Evolutionary conservation across 306 rosid species (phyloP).

Genomic region (Castanea mollissima): DNA sequence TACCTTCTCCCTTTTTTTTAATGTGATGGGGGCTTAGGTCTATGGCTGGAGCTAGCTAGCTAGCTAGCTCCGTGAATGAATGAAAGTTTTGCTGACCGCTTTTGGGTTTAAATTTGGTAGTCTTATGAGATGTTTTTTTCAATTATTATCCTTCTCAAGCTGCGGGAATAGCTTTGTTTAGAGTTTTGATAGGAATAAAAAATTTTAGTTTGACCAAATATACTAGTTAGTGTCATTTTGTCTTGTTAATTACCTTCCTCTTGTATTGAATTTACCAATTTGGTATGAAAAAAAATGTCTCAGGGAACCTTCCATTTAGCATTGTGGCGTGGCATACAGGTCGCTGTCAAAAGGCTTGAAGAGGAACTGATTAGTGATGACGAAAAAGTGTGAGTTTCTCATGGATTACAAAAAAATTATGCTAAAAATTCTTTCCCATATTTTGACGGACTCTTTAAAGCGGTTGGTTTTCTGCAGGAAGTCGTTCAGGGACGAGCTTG

Average conservation of each 20-base stretch:
- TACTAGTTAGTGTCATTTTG: neutral
- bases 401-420: neutral
- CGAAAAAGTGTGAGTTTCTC: conserved; percentile 79
- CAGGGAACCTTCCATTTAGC: conserved; percentile 90
- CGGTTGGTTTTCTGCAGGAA: conserved; percentile 54
- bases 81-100: neutral
- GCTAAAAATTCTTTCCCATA: neutral
- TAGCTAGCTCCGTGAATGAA: neutral
- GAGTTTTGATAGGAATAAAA: neutral
- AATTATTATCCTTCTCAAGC: neutral
- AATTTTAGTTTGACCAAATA: neutral
- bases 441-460: conserved; percentile 22
- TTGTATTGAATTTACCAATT: neutral
- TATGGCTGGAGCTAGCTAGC: no score
- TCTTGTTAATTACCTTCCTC: neutral
- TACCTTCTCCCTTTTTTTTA: no score
- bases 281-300: neutral
- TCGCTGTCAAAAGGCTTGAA: conserved; percentile 80
- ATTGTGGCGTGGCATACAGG: conserved; percentile 91
- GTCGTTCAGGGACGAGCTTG: conserved; percentile 90
- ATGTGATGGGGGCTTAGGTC: no score
- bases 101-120: neutral
- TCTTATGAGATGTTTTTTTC: neutral
- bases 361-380: conserved; percentile 65
- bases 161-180: neutral